These are phyloP conservation scores for Caloboletus inedulis DNA, from an alignment of 1,284 basidiomycete genomes.

Conservation along the genomic window DNA sequence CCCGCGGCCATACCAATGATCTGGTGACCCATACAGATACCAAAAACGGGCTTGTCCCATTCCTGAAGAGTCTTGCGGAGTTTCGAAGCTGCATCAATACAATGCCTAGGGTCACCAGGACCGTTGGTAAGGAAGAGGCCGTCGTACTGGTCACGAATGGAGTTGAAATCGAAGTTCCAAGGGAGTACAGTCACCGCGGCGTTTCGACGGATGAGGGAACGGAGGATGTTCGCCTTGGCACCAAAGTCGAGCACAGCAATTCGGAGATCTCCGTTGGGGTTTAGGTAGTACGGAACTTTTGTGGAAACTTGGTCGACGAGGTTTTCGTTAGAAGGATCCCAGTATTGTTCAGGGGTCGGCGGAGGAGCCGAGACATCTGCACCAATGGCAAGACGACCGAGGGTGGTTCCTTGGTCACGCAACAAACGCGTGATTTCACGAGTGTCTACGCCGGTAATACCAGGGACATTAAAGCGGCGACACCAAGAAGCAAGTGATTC, in stretches of 20 bases:
- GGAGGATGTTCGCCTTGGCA: slow-evolving; percentile 95
- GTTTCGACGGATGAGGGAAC: slow-evolving; percentile 86
- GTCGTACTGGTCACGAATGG: slow-evolving; percentile 86
- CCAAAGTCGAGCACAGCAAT: slow-evolving; percentile 98
- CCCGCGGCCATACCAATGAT: slow-evolving; percentile 97
- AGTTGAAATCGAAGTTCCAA: slow-evolving; percentile 97
- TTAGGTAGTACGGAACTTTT: slow-evolving; percentile 80
- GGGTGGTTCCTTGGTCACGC: slow-evolving; percentile 95
- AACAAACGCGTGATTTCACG: slow-evolving; percentile 93
- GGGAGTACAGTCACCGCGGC: slow-evolving; percentile 94
- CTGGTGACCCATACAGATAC: slow-evolving; percentile 99
- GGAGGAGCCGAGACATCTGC: slow-evolving; percentile 62
- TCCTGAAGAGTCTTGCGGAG: slow-evolving; percentile 80
- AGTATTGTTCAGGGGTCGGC: slow-evolving; percentile 71
- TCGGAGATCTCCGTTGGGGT: slow-evolving; percentile 83
- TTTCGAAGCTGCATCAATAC: slow-evolving; percentile 81
- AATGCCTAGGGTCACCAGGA: slow-evolving; percentile 90
- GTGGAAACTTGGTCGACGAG: slow-evolving; percentile 93
- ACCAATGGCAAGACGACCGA: slow-evolving; percentile 88
- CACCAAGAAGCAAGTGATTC: slow-evolving; percentile 96
- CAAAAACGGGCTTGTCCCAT: slow-evolving; percentile 94
- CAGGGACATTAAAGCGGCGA: slow-evolving; percentile 85
- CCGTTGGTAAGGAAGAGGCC: slow-evolving; percentile 97
- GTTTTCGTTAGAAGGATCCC: slow-evolving; percentile 92
- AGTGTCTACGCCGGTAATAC: slow-evolving; percentile 95